A percentile compares a stretch with the other conserved stretches of the same genome.
These are phyloP conservation scores for Ascomycota sp. DNA, from an alignment of 2,329 filamentous ascomycete genomes.

Conservation along the genomic window DNA sequence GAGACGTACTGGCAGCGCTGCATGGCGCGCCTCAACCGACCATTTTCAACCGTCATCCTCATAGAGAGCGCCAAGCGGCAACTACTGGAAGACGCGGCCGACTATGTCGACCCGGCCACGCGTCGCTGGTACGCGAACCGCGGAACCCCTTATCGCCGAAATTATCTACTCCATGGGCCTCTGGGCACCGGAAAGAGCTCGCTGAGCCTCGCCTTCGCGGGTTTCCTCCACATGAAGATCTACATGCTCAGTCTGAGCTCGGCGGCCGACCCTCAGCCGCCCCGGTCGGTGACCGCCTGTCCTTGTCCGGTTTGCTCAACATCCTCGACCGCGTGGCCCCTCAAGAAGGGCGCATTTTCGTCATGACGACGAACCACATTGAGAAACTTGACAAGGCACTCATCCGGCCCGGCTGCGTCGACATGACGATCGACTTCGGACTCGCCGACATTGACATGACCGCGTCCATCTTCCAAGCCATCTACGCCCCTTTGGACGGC, in stretches of 20 bases:
- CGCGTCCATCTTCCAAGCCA: slow-evolving; percentile 33
- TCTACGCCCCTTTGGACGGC: slow-evolving; percentile 31
- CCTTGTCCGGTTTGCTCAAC: slow-evolving; percentile 60
- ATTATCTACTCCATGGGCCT: slow-evolving; percentile 64
- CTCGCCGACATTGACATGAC: slow-evolving; percentile 31
- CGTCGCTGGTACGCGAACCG: slow-evolving; percentile 65
- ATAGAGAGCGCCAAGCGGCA: slow-evolving; percentile 37
- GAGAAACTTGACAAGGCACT: slow-evolving; percentile 41
- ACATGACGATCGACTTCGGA: slow-evolving; percentile 37
- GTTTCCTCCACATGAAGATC: slow-evolving; percentile 48
- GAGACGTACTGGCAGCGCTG: slow-evolving; percentile 39
- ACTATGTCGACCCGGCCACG: slow-evolving; percentile 42
- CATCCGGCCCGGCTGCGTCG: slow-evolving; percentile 40
- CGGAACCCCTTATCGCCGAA: slow-evolving; percentile 69
- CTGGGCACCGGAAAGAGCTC: slow-evolving; percentile 66
- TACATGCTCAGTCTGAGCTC: slow-evolving; percentile 54
- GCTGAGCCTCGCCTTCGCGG: slow-evolving; percentile 48
- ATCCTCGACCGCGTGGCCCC: slow-evolving; percentile 56
- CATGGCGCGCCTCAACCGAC: slow-evolving; percentile 37
- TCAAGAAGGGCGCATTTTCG: slow-evolving; percentile 39
- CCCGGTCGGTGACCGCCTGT: slow-evolving; percentile 23
- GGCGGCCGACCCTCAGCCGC: slow-evolving; percentile 31
- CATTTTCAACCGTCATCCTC: slow-evolving; percentile 45
- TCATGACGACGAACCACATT: slow-evolving; percentile 46
- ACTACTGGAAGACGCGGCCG: slow-evolving; percentile 37